Percentiles rank a stretch among this genome's conserved stretches.
phyloP scores from a whole-genome alignment of 139 green algal species.

The Chlamydomonas sp. region DNA sequence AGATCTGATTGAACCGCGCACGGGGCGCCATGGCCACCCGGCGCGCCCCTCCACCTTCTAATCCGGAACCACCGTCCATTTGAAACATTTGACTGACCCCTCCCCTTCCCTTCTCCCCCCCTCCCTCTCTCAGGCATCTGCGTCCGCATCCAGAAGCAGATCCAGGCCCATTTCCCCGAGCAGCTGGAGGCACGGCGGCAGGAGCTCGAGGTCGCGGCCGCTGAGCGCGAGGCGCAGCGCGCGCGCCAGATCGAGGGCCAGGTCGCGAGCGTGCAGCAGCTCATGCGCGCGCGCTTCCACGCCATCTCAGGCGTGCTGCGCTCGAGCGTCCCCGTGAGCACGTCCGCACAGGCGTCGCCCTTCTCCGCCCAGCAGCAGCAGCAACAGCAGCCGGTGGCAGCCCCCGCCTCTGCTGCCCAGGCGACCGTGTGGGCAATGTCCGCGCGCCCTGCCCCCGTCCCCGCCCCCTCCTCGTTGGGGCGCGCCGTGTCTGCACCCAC shows the following conservation, averaged over 20 bases:
- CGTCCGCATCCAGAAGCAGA: background rate
- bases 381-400: background rate
- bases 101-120: background rate
- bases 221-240: background rate
- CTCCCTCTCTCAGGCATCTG: background rate
- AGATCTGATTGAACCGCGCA: no score
- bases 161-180: background rate
- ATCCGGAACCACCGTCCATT: no score
- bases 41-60: no score
- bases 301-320: background rate
- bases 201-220: background rate
- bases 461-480: background rate
- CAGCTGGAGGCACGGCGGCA: background rate
- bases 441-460: background rate
- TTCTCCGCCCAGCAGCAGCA: background rate
- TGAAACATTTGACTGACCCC: no score
- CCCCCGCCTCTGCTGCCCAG: background rate
- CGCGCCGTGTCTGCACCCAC: no score
- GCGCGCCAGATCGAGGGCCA: background rate
- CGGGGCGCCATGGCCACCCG: no score
- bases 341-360: background rate
- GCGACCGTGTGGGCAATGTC: background rate
- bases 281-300: constrained; percentile 5
- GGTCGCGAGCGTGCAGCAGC: background rate
- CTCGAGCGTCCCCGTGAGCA: background rate